Base-by-base conservation (phyloP, 1,139 yeast genomes). In the Meyerozyma sp. region DNA sequence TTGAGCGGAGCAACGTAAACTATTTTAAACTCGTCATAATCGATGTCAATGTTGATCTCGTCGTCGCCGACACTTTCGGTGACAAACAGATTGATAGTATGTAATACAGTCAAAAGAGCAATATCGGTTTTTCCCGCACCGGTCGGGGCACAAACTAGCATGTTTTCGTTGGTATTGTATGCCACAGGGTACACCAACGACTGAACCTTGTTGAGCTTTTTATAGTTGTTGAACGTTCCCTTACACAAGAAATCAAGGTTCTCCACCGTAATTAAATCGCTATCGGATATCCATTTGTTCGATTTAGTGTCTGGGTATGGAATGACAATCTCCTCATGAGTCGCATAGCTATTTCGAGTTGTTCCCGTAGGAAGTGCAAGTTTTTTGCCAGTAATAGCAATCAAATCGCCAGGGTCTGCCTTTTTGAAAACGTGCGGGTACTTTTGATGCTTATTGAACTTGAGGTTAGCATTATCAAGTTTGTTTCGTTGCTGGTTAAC, bases 41-140 rank as follows among this genome's bases (percentile, higher is more conserved):
- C 85, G 32, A 89, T 81, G 53, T 82, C 84, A 30, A 84, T 67
- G 11, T 76, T 71, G 1, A 76, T 66, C 26, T 64, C 63, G 27
- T 73, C 79, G 16, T 75, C 77, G 44, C 62, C 71, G 60, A 50
- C 62, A 25, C 65, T 58, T 57, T 68, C 84, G 29, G 73, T 73
- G 8, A 75, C 67, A 54, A 68, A 80, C 57, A 88, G 93, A 37
- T 82, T 78, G n/a, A 93, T 84, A 0, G 94, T 79, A 54, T 85
- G 88, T 43, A 94, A 69, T 55, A 93, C 82, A 0, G 98, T 75
- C 36, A 93, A 67, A 55, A 94, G 68, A 0, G 99, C 99, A 35
- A 94, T 96, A 62, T 94, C 98, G 0, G 99, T 94, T 59, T 93
- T 93, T 76, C 99, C 99, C 7, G 98, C 98, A 73, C 99, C 98